Percentiles rank a stretch among this genome's conserved stretches.
These are phyloP conservation scores for Dictyostelium firmibasis DNA, from an alignment of 78 protist species.

Conservation along the genomic window DNA sequence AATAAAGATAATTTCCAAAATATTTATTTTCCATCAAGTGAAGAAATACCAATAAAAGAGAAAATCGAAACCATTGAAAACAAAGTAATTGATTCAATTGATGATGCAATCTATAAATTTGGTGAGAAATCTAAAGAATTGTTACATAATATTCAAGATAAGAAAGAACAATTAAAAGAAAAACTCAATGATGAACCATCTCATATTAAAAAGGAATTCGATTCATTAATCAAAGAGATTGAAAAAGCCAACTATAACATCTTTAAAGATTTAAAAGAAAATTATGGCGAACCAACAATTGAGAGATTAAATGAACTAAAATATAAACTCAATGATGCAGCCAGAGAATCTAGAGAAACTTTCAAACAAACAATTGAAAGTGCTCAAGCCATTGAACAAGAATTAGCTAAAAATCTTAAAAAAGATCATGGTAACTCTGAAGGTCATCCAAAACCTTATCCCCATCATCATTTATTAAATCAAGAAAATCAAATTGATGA, in stretches of 20 bases:
- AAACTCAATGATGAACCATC: background rate
- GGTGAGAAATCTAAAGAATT: background rate
- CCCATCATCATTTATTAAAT: background rate
- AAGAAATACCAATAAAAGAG: background rate
- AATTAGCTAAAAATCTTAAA: background rate
- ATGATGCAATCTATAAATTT: background rate
- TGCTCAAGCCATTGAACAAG: background rate
- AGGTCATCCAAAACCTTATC: background rate
- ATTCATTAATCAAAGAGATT: background rate
- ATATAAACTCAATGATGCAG: constrained; percentile 17
- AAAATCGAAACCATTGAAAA: background rate
- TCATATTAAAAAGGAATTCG: background rate
- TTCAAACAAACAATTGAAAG: background rate
- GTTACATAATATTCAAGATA: background rate
- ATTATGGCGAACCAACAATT: background rate
- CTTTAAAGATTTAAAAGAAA: background rate
- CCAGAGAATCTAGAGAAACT: background rate
- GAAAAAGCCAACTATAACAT: background rate
- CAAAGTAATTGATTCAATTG: background rate
- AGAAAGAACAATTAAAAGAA: background rate
- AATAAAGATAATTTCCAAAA: background rate
- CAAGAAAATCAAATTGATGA: constrained; percentile 4
- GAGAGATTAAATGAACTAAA: background rate
- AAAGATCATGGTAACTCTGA: background rate
- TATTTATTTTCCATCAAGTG: background rate